These are phyloP conservation scores for Pichia paraexigua DNA, from an alignment of 805 yeast genomes.

Conservation along the genomic window DNA sequence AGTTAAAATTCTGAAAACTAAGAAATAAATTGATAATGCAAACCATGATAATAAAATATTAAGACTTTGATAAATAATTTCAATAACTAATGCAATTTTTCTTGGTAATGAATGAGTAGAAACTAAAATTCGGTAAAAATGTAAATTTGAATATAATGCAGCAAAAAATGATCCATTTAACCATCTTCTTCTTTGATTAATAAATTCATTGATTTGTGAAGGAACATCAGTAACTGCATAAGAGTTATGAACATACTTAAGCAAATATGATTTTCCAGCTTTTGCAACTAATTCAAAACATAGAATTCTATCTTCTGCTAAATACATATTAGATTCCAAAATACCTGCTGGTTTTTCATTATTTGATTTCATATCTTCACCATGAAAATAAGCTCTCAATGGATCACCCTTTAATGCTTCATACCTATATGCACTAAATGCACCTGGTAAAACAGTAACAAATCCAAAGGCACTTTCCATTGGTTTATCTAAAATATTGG, in stretches of 20 bases:
- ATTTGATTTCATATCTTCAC: slow-evolving; percentile 63
- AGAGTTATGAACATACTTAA: slow-evolving; percentile 79
- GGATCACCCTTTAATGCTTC: slow-evolving; percentile 77
- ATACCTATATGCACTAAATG: slow-evolving; percentile 87
- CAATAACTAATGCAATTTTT: slow-evolving; percentile 63
- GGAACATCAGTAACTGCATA: slow-evolving; percentile 96
- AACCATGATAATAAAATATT: slow-evolving; percentile 83
- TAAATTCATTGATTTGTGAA: slow-evolving; percentile 74
- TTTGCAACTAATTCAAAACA: slow-evolving; percentile 94
- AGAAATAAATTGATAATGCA: slow-evolving; percentile 76
- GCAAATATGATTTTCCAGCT: slow-evolving; percentile 56
- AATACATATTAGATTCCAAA: slow-evolving; percentile 90
- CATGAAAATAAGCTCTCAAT: slow-evolving; percentile 82
- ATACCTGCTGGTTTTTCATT: slow-evolving; percentile 67
- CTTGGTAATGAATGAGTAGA: slow-evolving; percentile 67
- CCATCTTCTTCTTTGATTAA: slow-evolving; percentile 93
- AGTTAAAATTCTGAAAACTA: slow-evolving; percentile 83
- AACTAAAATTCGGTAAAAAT: slow-evolving; percentile 63
- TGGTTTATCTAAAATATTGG: slow-evolving; percentile 90
- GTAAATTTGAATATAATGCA: slow-evolving; percentile 75
- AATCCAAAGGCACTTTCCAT: slow-evolving; percentile 91
- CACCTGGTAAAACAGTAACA: slow-evolving; percentile 92
- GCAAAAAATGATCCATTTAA: slow-evolving; percentile 95
- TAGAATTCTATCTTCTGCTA: slow-evolving; percentile 91
- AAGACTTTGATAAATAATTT: slow-evolving; percentile 68